These are phyloP conservation scores for Mycotypha africana DNA, from an alignment of 371 early-diverging fungal species.

Conservation along the genomic window DNA sequence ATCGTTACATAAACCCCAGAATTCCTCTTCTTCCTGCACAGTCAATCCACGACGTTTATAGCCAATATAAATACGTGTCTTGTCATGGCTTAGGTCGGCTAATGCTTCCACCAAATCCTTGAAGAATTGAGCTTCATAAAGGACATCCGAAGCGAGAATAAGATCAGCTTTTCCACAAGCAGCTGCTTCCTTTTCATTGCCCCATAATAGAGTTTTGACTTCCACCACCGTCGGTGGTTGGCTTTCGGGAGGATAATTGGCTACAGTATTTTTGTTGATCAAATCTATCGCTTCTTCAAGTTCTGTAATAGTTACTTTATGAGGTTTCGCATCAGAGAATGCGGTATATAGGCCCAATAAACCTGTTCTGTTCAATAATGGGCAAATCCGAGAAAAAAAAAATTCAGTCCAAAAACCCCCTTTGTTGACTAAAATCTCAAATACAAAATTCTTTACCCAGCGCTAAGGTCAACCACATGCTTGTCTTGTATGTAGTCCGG, in stretches of 20 bases:
- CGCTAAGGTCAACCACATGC: slow-evolving; percentile 50
- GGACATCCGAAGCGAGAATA: slow-evolving; percentile 58
- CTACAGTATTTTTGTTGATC: slow-evolving; percentile 33
- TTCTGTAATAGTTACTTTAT: slow-evolving; percentile 45
- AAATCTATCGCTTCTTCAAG: slow-evolving; percentile 45
- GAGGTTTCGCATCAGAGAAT: slow-evolving; percentile 7
- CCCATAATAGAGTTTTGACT: slow-evolving; percentile 27
- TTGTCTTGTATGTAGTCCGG: slow-evolving; percentile 30
- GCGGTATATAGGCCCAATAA: slow-evolving; percentile 48
- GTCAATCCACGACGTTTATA: slow-evolving; percentile 51
- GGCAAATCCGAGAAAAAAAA: no score
- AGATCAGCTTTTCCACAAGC: slow-evolving; percentile 36
- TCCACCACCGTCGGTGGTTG: slow-evolving; percentile 5
- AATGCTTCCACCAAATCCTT: slow-evolving; percentile 43
- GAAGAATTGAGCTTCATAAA: slow-evolving; percentile 51
- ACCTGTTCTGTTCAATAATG: slow-evolving; percentile 39
- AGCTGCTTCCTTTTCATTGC: slow-evolving; percentile 14
- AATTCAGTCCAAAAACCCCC: no score
- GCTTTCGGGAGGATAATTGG: slow-evolving; percentile 21
- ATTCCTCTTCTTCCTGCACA: slow-evolving; percentile 29
- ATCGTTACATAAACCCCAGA: slow-evolving; percentile 35
- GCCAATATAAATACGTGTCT: slow-evolving; percentile 50
- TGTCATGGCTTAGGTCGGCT: slow-evolving; percentile 30
- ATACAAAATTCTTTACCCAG: slow-evolving; percentile 49
- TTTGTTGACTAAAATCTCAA: no score